These are phyloP conservation scores for Ettlia oleoabundans DNA, from an alignment of 139 green algal species.

Conservation along the genomic window DNA sequence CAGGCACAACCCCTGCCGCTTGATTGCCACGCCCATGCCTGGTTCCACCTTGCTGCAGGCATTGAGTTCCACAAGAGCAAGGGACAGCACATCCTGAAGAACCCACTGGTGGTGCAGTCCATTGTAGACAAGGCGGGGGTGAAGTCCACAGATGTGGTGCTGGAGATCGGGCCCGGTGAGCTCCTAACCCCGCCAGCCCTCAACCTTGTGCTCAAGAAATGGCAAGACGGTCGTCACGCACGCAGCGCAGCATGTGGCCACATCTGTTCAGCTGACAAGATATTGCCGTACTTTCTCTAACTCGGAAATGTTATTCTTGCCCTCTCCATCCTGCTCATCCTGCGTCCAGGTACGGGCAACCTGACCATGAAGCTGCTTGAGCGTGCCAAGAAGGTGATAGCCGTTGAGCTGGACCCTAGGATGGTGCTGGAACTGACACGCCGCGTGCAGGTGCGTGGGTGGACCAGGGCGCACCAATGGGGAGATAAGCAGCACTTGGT, in stretches of 20 bases:
- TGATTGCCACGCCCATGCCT: too few relatives aligned
- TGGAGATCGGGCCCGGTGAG: constrained; percentile 93
- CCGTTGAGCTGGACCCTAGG: constrained; percentile 94
- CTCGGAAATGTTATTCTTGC: too few relatives aligned
- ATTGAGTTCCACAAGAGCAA: constrained; percentile 99
- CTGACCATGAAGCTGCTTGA: constrained; percentile 98
- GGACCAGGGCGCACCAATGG: background rate
- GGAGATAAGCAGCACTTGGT: background rate
- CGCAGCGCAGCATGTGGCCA: too few relatives aligned
- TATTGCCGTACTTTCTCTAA: too few relatives aligned
- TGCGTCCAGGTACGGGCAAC: constrained; percentile 89
- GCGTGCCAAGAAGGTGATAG: constrained; percentile 91
- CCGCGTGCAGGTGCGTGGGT: constrained; percentile 64
- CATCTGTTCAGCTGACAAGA: too few relatives aligned
- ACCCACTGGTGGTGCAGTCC: constrained; percentile 92
- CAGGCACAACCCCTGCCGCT: too few relatives aligned
- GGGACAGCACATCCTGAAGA: constrained; percentile 99
- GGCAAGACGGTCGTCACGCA: too few relatives aligned
- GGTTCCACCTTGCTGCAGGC: constrained; percentile 65
- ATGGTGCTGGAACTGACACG: constrained; percentile 98
- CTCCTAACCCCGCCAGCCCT: too few relatives aligned
- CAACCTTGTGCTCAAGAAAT: too few relatives aligned
- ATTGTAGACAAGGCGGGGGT: constrained; percentile 98
- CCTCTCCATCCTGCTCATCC: background rate
- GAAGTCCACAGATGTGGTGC: constrained; percentile 96